Evolutionary conservation across 306 rosid species (phyloP).

Genomic region (Abrus pulchellus): DNA sequence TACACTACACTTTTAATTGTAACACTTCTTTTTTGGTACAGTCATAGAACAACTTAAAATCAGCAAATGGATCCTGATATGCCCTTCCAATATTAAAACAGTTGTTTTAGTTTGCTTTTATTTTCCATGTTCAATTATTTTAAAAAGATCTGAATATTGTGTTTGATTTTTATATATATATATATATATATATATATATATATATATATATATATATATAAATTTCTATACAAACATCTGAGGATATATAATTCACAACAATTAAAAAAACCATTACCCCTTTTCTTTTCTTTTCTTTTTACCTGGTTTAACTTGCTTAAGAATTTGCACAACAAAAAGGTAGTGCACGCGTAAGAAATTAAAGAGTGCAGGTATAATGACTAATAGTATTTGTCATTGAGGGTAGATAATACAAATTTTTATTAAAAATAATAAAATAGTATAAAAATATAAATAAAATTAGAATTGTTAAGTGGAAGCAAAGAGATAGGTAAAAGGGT

Average conservation of each 20-base stretch:
- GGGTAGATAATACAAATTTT: too few species aligned
- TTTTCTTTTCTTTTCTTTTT: conserved; percentile 20
- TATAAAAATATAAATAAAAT: too few species aligned
- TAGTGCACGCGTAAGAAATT: conserved; percentile 11
- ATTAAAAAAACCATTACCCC: too few species aligned
- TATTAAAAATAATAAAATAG: too few species aligned
- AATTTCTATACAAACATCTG: too few species aligned
- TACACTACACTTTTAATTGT: background rate
- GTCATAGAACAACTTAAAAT: background rate
- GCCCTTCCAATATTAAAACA: background rate
- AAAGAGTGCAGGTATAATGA: background rate
- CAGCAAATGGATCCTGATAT: background rate
- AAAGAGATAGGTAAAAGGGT: background rate
- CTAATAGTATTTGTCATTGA: background rate
- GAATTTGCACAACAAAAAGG: conserved; percentile 9
- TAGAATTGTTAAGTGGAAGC: background rate
- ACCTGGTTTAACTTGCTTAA: background rate
- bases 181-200: too few species aligned
- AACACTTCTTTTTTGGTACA: background rate
- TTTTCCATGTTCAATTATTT: too few species aligned
- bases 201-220: too few species aligned
- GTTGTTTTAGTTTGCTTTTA: too few species aligned
- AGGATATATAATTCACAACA: too few species aligned
- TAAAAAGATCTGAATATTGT: too few species aligned
- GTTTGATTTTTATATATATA: too few species aligned